Evolutionary conservation across 768 basidiomycete species (phyloP).

Genomic region (Hygrophorus russula): DNA sequence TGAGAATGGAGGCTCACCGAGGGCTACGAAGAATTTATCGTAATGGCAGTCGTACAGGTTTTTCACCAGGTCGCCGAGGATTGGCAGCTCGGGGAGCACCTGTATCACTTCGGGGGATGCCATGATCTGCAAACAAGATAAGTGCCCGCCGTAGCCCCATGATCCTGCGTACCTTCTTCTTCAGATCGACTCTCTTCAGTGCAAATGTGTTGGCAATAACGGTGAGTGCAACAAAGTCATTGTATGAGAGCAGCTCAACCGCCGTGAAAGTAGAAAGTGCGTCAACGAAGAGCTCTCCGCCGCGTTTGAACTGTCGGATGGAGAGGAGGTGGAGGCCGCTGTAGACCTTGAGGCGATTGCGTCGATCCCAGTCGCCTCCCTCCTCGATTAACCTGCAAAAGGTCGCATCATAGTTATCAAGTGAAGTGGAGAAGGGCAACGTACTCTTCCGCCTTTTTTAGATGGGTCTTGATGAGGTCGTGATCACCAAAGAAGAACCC

Average conservation of each 20-base stretch:
- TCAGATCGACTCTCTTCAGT: slow-evolving; percentile 74
- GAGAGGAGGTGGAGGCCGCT: slow-evolving; percentile 75
- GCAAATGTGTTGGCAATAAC: slow-evolving; percentile 72
- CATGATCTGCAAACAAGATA: slow-evolving; percentile 48
- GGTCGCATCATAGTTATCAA: background rate
- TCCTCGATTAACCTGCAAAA: slow-evolving; percentile 70
- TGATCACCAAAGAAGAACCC: slow-evolving; percentile 86
- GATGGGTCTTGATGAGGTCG: slow-evolving; percentile 54
- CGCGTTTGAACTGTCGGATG: slow-evolving; percentile 85
- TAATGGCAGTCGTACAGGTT: slow-evolving; percentile 92
- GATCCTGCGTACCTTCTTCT: slow-evolving; percentile 61
- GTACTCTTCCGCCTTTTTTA: slow-evolving; percentile 74
- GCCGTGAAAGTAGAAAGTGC: slow-evolving; percentile 93
- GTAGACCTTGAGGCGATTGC: slow-evolving; percentile 96
- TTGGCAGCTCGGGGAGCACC: slow-evolving; percentile 71
- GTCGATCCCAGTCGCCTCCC: slow-evolving; percentile 96
- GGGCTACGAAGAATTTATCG: slow-evolving; percentile 84
- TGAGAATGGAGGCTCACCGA: slow-evolving; percentile 39
- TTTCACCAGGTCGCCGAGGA: slow-evolving; percentile 73
- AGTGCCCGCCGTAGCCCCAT: background rate
- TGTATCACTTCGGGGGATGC: slow-evolving; percentile 80
- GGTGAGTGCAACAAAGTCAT: slow-evolving; percentile 80
- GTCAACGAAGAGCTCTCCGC: slow-evolving; percentile 78
- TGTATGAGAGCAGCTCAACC: slow-evolving; percentile 77
- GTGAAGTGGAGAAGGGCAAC: slow-evolving; percentile 15